phyloP scores from a whole-genome alignment of 805 yeast genomes.

The Diddensiella santjacobensis region DNA sequence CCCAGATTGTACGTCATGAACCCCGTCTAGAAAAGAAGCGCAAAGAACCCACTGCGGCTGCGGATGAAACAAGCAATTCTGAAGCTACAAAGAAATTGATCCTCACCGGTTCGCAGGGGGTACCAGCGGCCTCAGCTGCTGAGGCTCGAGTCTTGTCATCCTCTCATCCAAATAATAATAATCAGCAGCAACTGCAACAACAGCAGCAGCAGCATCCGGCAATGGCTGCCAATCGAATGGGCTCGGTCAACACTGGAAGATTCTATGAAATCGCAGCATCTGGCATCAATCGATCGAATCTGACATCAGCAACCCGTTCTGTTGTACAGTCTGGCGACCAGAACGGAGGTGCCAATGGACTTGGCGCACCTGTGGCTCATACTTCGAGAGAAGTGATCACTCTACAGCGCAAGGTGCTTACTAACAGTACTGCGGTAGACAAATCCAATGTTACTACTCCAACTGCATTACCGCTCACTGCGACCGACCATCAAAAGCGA shows the following conservation, averaged over 20 bases:
- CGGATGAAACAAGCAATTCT: background rate
- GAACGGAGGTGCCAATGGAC: constrained; percentile 29
- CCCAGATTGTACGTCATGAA: background rate
- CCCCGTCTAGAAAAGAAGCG: background rate
- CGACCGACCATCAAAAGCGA: too few relatives aligned
- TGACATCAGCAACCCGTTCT: constrained; percentile 35
- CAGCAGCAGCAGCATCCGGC: background rate
- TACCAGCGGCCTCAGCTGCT: background rate
- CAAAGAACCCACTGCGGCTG: background rate
- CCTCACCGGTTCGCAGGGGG: constrained; percentile 2
- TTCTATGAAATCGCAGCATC: constrained; percentile 60
- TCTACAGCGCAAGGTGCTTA: constrained; percentile 39
- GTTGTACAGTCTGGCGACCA: constrained; percentile 30
- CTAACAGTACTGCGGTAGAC: background rate
- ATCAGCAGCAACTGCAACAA: background rate
- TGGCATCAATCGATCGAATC: constrained; percentile 48
- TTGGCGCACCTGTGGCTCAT: constrained; percentile 30
- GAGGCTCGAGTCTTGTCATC: background rate
- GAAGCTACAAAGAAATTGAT: background rate
- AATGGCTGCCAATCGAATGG: background rate
- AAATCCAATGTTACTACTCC: background rate
- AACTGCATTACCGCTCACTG: background rate
- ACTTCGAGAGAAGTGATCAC: constrained; percentile 40
- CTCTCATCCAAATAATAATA: background rate
- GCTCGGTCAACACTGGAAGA: constrained; percentile 8